These are phyloP conservation scores for Rhynchosporium agropyri DNA, from an alignment of 2,329 filamentous ascomycete genomes.

Conservation along the genomic window DNA sequence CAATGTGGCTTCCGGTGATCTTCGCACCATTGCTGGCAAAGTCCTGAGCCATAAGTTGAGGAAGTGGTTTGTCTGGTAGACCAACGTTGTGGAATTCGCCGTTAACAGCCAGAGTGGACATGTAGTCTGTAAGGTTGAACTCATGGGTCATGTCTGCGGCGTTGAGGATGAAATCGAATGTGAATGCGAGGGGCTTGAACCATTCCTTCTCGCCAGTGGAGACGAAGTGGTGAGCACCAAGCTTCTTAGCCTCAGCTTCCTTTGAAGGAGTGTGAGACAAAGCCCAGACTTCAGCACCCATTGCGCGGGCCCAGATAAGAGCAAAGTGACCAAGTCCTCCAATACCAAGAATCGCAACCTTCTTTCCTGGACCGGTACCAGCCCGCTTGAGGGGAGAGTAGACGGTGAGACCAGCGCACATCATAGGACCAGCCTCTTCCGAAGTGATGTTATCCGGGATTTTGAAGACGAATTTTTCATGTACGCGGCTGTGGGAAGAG, in stretches of 20 bases:
- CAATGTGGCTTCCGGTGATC: conserved; percentile 58
- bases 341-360: conserved; percentile 71
- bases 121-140: conserved; percentile 57
- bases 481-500: conserved; percentile 50
- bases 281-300: conserved; percentile 69
- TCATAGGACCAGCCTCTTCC: conserved; percentile 62
- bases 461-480: conserved; percentile 60
- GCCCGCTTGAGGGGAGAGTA: conserved; percentile 53
- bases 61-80: conserved; percentile 55
- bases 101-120: conserved; percentile 54
- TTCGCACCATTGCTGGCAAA: conserved; percentile 44
- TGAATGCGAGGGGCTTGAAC: conserved; percentile 56
- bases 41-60: conserved; percentile 46
- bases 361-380: conserved; percentile 50
- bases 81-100: conserved; percentile 62
- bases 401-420: conserved; percentile 76
- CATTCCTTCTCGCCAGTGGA: conserved; percentile 57
- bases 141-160: conserved; percentile 53
- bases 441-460: conserved; percentile 56
- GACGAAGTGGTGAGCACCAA: conserved; percentile 61
- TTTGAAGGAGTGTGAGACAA: conserved; percentile 63
- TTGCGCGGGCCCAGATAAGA: conserved; percentile 67
- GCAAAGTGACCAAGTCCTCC: conserved; percentile 76
- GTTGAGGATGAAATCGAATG: conserved; percentile 57
- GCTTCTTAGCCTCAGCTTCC: conserved; percentile 57